Percentiles rank a stretch among this genome's conserved stretches.
These are phyloP conservation scores for Fusarium sp. DNA, from an alignment of 2,329 filamentous ascomycete species.

Conservation along the genomic window DNA sequence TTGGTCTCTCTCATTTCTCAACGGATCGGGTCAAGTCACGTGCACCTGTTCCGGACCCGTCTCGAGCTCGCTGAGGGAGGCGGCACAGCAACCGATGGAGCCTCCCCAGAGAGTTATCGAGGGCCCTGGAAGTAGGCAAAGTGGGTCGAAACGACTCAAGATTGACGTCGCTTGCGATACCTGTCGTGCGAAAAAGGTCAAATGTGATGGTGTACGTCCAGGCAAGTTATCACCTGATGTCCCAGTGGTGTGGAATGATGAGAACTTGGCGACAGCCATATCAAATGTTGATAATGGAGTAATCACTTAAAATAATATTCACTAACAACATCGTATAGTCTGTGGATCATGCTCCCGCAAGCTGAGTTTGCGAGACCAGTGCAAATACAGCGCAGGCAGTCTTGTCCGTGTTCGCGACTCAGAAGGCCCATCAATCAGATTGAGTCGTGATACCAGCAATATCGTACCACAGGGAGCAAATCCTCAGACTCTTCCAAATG, in stretches of 20 bases:
- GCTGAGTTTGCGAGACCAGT: conserved; percentile 44
- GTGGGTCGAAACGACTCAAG: conserved; percentile 54
- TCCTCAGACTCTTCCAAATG: background rate
- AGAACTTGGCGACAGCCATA: background rate
- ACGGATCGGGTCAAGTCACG: background rate
- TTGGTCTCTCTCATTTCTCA: background rate
- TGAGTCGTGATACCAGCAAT: background rate
- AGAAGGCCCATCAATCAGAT: background rate
- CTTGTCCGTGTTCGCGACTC: conserved; percentile 5
- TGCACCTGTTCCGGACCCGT: conserved; percentile 20
- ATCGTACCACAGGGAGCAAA: background rate
- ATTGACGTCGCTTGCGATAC: conserved; percentile 58
- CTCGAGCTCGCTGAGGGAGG: conserved; percentile 1
- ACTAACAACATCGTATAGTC: conserved; percentile 31
- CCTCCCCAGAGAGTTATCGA: conserved; percentile 17
- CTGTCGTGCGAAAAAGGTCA: conserved; percentile 56
- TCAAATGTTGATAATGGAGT: background rate
- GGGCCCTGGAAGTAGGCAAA: conserved; percentile 1
- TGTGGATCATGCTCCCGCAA: conserved; percentile 49
- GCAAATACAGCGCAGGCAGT: conserved; percentile 41
- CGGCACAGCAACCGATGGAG: conserved; percentile 20
- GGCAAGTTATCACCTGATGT: conserved; percentile 38
- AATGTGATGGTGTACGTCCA: conserved; percentile 56
- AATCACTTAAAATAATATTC: background rate
- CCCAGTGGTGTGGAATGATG: background rate